Evolutionary conservation across 192 early-diverging fungal species (phyloP).

Genomic region (Jimgerdemannia flammicorona): DNA sequence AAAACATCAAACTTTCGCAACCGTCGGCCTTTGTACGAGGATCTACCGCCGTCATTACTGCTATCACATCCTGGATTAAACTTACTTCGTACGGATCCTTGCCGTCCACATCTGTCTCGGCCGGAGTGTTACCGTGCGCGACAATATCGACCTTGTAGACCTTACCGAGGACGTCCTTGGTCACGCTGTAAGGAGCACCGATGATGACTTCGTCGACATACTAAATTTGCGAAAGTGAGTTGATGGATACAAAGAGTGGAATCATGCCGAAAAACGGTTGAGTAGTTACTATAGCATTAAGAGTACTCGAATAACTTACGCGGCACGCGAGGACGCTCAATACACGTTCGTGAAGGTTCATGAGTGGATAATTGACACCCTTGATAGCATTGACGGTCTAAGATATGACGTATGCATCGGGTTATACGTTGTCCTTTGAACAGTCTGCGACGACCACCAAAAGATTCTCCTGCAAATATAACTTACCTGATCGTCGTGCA

Average conservation of each 20-base stretch:
- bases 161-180: slow-evolving; percentile 79
- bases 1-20: no score
- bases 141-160: slow-evolving; percentile 85
- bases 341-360: slow-evolving; percentile 94
- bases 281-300: not conserved
- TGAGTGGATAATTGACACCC: slow-evolving; percentile 86
- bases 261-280: not conserved
- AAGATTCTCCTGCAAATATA: slow-evolving; percentile 1
- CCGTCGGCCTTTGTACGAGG: no score
- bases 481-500: slow-evolving; percentile 80
- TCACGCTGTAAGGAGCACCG: slow-evolving; percentile 86
- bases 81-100: slow-evolving; percentile 74
- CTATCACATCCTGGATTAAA: slow-evolving; percentile 1
- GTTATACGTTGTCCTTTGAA: not conserved
- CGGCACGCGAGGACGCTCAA: slow-evolving; percentile 89
- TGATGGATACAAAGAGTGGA: not conserved
- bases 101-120: slow-evolving; percentile 67
- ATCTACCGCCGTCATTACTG: not conserved
- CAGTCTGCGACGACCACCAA: not conserved
- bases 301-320: slow-evolving; percentile 41
- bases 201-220: slow-evolving; percentile 95
- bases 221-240: slow-evolving; percentile 21
- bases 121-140: slow-evolving; percentile 67
- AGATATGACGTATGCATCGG: not conserved
- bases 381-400: slow-evolving; percentile 83